Evolutionary conservation across 2,329 filamentous ascomycete genomes (phyloP).

Genomic region (Magnaporthiopsis poae): DNA sequence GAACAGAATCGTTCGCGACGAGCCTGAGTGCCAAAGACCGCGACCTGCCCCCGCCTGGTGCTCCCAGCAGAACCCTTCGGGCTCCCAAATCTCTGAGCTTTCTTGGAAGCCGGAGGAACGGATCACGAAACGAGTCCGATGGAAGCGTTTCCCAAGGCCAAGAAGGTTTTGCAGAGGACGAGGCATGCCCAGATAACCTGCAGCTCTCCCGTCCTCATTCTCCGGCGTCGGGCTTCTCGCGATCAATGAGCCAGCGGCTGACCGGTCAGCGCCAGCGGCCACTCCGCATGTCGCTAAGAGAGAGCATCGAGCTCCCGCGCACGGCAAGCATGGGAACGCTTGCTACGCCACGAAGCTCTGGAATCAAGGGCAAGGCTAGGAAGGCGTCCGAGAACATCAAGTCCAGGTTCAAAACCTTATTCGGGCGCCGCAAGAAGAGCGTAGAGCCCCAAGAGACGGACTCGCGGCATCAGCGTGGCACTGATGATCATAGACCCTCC

Average conservation of each 20-base stretch:
- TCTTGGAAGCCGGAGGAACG: constrained; percentile 18
- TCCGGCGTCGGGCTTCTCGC: constrained; percentile 10
- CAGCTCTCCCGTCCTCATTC: constrained; percentile 12
- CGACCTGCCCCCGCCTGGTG: neutral
- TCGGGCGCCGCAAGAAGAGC: constrained; percentile 5
- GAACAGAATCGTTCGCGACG: neutral
- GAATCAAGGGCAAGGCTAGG: constrained; percentile 43
- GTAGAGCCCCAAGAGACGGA: constrained; percentile 9
- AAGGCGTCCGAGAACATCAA: constrained; percentile 54
- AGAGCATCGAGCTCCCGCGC: constrained; percentile 9
- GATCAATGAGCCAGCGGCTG: constrained; percentile 9
- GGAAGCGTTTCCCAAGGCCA: neutral
- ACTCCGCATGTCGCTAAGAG: constrained; percentile 3
- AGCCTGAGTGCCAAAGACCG: neutral
- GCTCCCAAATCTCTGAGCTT: constrained; percentile 48
- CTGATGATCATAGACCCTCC: neutral
- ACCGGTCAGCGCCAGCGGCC: constrained; percentile 8
- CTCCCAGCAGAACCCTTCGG: constrained; percentile 24
- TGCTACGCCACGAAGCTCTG: constrained; percentile 20
- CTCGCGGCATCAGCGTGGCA: neutral
- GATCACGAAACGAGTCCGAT: neutral
- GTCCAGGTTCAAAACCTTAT: constrained; percentile 46
- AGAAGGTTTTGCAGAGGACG: neutral
- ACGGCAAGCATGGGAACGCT: constrained; percentile 10
- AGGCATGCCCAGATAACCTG: neutral